Evolutionary conservation across 2,329 filamentous ascomycete species (phyloP), one percentile per base, ranked within the genome.

Genomic region (Fusarium bulbicola): DNA sequence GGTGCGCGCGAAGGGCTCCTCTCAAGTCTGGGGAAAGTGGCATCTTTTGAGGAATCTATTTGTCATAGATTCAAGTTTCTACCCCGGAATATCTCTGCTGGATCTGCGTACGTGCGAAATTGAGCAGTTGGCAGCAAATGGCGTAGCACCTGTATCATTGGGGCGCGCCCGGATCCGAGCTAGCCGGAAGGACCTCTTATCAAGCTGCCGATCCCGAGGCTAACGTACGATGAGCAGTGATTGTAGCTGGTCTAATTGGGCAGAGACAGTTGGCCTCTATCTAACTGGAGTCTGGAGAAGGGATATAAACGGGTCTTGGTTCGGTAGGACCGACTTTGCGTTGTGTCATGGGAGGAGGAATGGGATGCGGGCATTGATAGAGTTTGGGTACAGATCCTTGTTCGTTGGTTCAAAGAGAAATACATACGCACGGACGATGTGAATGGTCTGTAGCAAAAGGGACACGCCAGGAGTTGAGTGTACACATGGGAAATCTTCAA

Each of bases 41-140:
- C 50, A 50, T 70, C n/a, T 47, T 59, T 43, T 60, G 66, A 59
- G 53, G 42, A 70, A 70, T 59, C 66, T 65, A 70, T 70, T 70
- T 70, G 67, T 69, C 66, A 69, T 69, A 70, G 66, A 70, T 69
- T 69, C 66, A 49, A 42, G 13, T 68, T 46, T 40, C 26, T 59
- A 70, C 66, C 67, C 66, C 67, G 36, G 60, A 60, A 53, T 68
- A 57, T 70, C 59, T 66, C 16, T 64, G 58, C 43, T 53, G 61
- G 59, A 54, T 70, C 50, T 32, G 42, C 32, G 18, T 47, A 5
- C 50, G 34, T 54, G 50, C 40, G 50, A 54, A 54, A 40, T 54
- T 54, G 50, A 40, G 50, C 50, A 58, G 28, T 56, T 18, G 39
- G 37, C 26, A 59, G 34, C 39, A 58, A 59, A 66, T 69, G 36